Conservation (phyloP, 2,329 filamentous ascomycete genomes). For the Penicillium concentricum region DNA sequence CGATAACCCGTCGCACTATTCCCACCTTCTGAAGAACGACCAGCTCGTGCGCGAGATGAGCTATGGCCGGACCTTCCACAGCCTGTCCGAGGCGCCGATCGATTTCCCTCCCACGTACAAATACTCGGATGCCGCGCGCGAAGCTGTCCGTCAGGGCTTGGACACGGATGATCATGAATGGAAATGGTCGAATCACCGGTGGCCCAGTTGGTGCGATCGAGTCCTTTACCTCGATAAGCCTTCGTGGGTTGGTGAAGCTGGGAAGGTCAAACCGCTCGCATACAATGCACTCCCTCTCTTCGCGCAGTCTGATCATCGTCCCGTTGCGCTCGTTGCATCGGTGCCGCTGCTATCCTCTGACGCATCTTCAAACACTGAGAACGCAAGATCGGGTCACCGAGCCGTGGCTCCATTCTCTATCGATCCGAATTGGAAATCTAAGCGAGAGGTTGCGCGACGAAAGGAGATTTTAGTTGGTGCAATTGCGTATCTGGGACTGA, state of each 20-base stretch:
- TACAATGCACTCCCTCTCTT: conserved; percentile 79
- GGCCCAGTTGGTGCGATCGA: conserved; percentile 91
- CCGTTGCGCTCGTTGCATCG: conserved; percentile 70
- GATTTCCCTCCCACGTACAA: conserved; percentile 93
- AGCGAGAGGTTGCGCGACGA: conserved; percentile 54
- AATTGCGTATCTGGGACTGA: conserved; percentile 53
- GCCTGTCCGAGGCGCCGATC: conserved; percentile 71
- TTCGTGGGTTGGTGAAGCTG: conserved; percentile 46
- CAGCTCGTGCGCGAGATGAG: conserved; percentile 73
- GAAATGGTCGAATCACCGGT: conserved; percentile 77
- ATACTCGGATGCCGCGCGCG: conserved; percentile 56
- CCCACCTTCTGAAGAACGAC: conserved; percentile 68
- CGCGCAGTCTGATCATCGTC: conserved; percentile 81
- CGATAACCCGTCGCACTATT: conserved; percentile 61
- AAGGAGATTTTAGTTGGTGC: conserved; percentile 62
- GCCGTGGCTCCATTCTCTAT: conserved; percentile 57
- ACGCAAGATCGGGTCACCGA: conserved; percentile 36
- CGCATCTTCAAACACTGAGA: conserved; percentile 29
- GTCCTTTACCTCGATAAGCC: conserved; percentile 72
- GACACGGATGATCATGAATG: conserved; percentile 51
- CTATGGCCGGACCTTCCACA: conserved; percentile 71
- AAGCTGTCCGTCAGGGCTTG: conserved; percentile 32
- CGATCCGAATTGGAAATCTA: conserved; percentile 56
- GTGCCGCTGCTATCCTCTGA: conserved; percentile 57
- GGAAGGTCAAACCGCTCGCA: conserved; percentile 52